These are phyloP conservation scores for Saccharum hybrid DNA, from an alignment of 202 grass and related monocot species.

Conservation along the genomic window DNA sequence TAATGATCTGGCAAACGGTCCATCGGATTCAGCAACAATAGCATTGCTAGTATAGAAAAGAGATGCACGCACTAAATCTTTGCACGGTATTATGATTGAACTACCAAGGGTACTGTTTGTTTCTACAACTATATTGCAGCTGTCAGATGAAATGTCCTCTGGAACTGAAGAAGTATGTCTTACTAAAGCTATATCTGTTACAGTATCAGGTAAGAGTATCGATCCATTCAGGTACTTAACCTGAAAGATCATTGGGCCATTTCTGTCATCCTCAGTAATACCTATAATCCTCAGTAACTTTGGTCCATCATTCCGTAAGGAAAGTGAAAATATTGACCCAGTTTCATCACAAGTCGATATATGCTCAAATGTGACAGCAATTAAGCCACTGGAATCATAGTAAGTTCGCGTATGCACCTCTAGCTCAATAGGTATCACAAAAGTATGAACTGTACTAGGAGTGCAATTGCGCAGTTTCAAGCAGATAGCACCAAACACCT, in stretches of 20 bases:
- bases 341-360: conserved; percentile 58
- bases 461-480: conserved; percentile 70
- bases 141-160: conserved; percentile 49
- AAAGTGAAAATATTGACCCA: conserved; percentile 70
- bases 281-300: conserved; percentile 61
- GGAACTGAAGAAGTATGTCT: conserved; percentile 48
- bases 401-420: conserved; percentile 63
- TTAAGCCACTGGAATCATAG: conserved; percentile 51
- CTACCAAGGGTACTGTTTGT: conserved; percentile 76
- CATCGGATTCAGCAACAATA: conserved; percentile 46
- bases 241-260: conserved; percentile 62
- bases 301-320: conserved; percentile 67
- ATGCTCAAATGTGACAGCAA: conserved; percentile 67
- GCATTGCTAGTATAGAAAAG: conserved; percentile 32
- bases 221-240: conserved; percentile 71
- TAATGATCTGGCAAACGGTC: conserved; percentile 41
- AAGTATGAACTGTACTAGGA: conserved; percentile 45
- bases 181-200: conserved; percentile 75
- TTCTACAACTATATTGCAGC: conserved; percentile 79
- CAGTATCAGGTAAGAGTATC: conserved; percentile 74
- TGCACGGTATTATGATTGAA: conserved; percentile 75
- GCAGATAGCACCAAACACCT: conserved; percentile 81
- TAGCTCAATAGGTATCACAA: conserved; percentile 86
- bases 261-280: conserved; percentile 59
- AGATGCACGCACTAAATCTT: conserved; percentile 58